phyloP scores from a whole-genome alignment of 805 yeast genomes.

The Zygoascus biomembranicola region DNA sequence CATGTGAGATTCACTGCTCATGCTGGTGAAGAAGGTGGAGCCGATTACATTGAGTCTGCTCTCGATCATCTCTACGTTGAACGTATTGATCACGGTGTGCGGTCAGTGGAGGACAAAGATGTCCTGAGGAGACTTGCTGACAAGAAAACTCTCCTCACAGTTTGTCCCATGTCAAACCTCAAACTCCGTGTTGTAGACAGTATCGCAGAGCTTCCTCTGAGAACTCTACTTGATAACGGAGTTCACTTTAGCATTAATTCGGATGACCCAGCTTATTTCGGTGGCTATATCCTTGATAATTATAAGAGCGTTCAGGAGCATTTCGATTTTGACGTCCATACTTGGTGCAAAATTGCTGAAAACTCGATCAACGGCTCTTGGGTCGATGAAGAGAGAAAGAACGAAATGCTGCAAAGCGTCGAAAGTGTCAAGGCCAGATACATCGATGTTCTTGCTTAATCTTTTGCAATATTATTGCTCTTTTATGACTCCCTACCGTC shows the following conservation, averaged over 20 bases:
- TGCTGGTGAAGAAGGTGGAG: constrained; percentile 86
- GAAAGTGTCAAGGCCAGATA: constrained; percentile 27
- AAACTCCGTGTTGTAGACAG: constrained; percentile 66
- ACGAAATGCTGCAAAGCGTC: constrained; percentile 32
- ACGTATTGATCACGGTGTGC: constrained; percentile 77
- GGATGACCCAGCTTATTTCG: constrained; percentile 78
- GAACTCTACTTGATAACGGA: constrained; percentile 47
- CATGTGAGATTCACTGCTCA: constrained; percentile 64
- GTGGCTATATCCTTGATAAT: constrained; percentile 76
- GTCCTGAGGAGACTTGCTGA: constrained; percentile 51
- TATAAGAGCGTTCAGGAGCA: constrained; percentile 56
- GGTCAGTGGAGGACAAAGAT: constrained; percentile 46
- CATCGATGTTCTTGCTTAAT: not conserved
- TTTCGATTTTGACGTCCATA: constrained; percentile 51
- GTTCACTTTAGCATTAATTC: constrained; percentile 72
- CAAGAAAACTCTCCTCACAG: constrained; percentile 49
- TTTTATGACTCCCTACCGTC: not conserved
- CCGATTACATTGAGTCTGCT: constrained; percentile 53
- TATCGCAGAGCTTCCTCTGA: constrained; percentile 59
- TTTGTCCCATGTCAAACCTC: constrained; percentile 74
- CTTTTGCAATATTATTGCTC: not conserved
- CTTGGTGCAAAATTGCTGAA: constrained; percentile 58
- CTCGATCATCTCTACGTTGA: constrained; percentile 52
- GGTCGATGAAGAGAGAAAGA: constrained; percentile 47
- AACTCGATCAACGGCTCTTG: constrained; percentile 68